Evolutionary conservation across 495 filamentous ascomycete genomes (phyloP), one percentile per base, ranked within the genome.

Genomic region (Talaromyces proteolyticus): DNA sequence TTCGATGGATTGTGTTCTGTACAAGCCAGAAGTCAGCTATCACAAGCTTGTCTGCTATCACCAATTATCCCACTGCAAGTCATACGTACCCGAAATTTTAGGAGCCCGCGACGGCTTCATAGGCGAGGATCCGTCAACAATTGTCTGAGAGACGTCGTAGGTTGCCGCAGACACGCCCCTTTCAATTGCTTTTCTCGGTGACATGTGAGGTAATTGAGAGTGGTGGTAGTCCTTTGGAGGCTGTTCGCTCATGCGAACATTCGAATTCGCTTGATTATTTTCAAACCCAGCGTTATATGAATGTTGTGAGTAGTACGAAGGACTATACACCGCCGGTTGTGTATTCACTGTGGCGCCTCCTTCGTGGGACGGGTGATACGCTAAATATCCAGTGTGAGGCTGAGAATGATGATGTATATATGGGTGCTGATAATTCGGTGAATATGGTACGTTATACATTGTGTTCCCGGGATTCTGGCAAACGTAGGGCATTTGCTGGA

Each of bases 71-170:
- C n/a, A n/a, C n/a, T n/a, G n/a, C n/a, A n/a, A n/a, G n/a, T n/a
- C 23, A 41, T 42, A 52, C 59, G 55, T 54, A 69, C 72, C 29
- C 4, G 14, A 14, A 34, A 8, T 34, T 10, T 34, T 34, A 38
- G 36, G 20, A 49, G 38, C 16, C 21, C 52, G 3, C 6, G 20
- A 44, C 16, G 55, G 44, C 49, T 53, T 65, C 58, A 63, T 61
- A 10, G 62, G 63, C 17, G 63, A 68, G 2, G 70, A 74, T 4
- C 70, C 70, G 42, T 74, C 70, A 36, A 74, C 70, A 42, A 74
- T 74, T 1, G 67, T 72, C 42, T 68, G 66, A 3, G 66, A 63
- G 16, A 70, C 65, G 42, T 73, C 69, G 37, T 71, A 71, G 19
- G 60, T 57, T 21, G 49, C 37, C 14, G 53, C 47, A 5, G 48